Evolutionary conservation across 140 eudicot species (phyloP).

Genomic region (Stevia rebaudiana): DNA sequence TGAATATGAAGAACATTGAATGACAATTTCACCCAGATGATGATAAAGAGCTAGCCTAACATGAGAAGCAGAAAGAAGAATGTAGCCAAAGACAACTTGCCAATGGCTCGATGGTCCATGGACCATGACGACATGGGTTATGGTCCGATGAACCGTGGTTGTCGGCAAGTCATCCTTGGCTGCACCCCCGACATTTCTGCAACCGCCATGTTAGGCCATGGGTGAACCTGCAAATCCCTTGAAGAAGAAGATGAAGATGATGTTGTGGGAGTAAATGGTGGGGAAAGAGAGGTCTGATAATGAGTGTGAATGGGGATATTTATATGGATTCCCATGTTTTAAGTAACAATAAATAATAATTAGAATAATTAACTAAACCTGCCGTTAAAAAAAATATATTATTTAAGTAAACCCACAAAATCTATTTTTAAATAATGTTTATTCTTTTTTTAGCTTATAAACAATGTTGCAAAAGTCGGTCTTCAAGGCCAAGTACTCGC

Average conservation of each 20-base stretch:
- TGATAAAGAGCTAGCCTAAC: slow-evolving; percentile 30
- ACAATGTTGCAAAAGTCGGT: too few species aligned
- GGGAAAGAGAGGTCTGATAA: slow-evolving; percentile 20
- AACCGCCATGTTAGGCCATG: slow-evolving; percentile 46
- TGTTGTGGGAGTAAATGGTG: background rate
- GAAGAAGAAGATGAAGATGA: slow-evolving; percentile 4
- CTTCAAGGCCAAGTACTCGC: too few species aligned
- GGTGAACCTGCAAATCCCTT: slow-evolving; percentile 29
- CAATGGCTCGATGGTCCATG: slow-evolving; percentile 14
- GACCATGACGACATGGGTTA: background rate
- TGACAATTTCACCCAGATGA: slow-evolving; percentile 28
- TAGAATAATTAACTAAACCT: too few species aligned
- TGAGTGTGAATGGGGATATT: slow-evolving; percentile 14
- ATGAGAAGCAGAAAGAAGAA: slow-evolving; percentile 52
- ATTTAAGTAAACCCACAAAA: too few species aligned
- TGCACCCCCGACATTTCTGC: slow-evolving; percentile 42
- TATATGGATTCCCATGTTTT: slow-evolving; percentile 23
- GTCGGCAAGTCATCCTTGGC: slow-evolving; percentile 86
- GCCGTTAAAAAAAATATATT: too few species aligned
- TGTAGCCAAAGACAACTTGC: slow-evolving; percentile 77
- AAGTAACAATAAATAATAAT: background rate
- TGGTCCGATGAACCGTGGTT: background rate
- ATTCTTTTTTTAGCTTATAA: background rate
- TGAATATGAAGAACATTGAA: background rate
- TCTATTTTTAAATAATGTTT: background rate